Base-by-base conservation (phyloP, 495 filamentous ascomycete genomes). In the Pseudoneurospora amorphoporcata region DNA sequence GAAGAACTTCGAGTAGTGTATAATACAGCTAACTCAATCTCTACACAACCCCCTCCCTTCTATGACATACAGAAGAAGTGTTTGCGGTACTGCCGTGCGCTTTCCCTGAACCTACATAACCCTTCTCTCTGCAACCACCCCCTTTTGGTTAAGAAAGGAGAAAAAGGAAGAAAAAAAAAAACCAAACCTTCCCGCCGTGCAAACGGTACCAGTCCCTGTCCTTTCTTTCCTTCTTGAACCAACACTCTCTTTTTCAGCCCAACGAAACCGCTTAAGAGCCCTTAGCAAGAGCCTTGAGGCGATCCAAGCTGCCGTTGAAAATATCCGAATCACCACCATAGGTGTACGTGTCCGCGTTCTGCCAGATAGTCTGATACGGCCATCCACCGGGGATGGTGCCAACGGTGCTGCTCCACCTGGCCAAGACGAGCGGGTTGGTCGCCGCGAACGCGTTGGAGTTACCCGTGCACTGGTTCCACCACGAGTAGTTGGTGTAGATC, bases 401-500 rank as follows among this genome's bases (percentile, higher is more conserved):
- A 1, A 84, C 76, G 0, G 79, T 78, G 72, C 79, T 84, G 32
- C 71, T 76, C 73, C 87, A 91, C 16, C 84, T 78, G 14, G 89
- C 89, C 73, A 91, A 74, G n/a, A 88, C 86, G 4, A 91, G 78
- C 12, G 88, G 87, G 75, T 86, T 86, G 6, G 81, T 87, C 16
- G 74, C 68, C 41, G 77, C 74, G 73, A 91, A 91, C 3, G 81
- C 84, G 6, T 75, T 78, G 39, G 82, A 87, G 75, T 87, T 85
- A 2, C 88, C 88, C 2, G 89, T 90, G 76, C 89, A 91, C 39
- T 81, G 81, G 16, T 75, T 79, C 89, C 90, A 91, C 89, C 89
- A 91, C 72, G 84, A 84, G 19, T 86, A 84, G 29, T 85, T 89
- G 32, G 84, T 85, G 74, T 90, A 91, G 38, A 91, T 82, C 75